phyloP scores from a whole-genome alignment of 306 rosid genomes.

The Pyrus pyrifolia region DNA sequence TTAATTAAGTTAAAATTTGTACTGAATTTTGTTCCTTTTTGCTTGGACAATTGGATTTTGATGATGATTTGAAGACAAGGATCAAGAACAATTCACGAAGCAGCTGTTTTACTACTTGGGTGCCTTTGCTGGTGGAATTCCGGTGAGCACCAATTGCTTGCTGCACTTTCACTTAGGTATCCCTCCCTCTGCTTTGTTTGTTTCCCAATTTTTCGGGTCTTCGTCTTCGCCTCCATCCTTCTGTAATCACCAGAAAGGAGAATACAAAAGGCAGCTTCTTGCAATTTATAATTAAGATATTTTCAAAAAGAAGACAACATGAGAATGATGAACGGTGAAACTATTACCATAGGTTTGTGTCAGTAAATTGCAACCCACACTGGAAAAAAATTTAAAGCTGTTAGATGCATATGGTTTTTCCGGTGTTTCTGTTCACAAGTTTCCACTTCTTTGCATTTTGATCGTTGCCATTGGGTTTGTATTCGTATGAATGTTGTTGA shows the following conservation, averaged over 20 bases:
- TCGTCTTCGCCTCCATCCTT: constrained; percentile 25
- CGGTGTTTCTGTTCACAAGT: background rate
- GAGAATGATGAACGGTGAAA: background rate
- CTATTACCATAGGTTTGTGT: background rate
- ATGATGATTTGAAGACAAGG: constrained; percentile 56
- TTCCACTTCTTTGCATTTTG: background rate
- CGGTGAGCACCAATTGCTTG: constrained; percentile 95
- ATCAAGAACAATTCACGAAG: constrained; percentile 83
- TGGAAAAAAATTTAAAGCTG: background rate
- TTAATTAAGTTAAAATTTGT: background rate
- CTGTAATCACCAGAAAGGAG: background rate
- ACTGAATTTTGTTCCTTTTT: background rate
- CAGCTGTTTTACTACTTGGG: constrained; percentile 88
- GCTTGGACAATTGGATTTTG: background rate
- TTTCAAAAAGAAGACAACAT: background rate
- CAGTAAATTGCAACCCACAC: background rate
- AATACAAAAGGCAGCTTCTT: background rate
- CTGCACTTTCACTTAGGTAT: constrained; percentile 79
- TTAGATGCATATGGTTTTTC: background rate
- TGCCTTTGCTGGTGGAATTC: constrained; percentile 91
- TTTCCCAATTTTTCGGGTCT: background rate
- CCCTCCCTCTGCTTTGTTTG: constrained; percentile 48
- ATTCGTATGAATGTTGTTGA: background rate
- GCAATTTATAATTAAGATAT: background rate
- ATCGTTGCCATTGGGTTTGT: background rate